A percentile compares a stretch with the other conserved stretches of the same genome.
phyloP scores from a whole-genome alignment of 306 rosid species.

The Lathyrus sativus region DNA sequence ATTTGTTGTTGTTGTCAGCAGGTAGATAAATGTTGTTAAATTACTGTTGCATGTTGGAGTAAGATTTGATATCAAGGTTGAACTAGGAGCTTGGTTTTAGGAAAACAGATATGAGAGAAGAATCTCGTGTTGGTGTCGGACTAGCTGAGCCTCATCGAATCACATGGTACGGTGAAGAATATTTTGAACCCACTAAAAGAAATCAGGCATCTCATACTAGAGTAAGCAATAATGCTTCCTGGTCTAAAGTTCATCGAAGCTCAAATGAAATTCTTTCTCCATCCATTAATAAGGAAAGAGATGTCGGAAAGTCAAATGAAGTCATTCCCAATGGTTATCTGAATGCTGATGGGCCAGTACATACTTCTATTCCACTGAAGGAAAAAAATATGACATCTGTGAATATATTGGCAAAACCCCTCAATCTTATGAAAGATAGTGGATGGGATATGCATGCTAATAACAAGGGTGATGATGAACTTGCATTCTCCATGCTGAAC shows the following conservation, averaged over 20 bases:
- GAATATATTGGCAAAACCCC: constrained; percentile 41
- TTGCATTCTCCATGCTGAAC: too few relatives aligned
- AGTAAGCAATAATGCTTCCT: constrained; percentile 52
- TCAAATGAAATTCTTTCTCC: constrained; percentile 52
- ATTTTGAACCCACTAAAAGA: constrained; percentile 47
- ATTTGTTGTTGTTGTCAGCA: too few relatives aligned
- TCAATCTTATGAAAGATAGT: constrained; percentile 47
- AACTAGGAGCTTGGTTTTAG: too few relatives aligned
- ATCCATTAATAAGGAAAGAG: constrained; percentile 54
- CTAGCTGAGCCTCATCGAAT: too few relatives aligned
- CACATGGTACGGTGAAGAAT: too few relatives aligned
- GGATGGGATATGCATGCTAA: constrained; percentile 59
- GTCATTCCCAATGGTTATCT: constrained; percentile 48
- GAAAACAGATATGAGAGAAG: too few relatives aligned
- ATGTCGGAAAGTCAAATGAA: constrained; percentile 53
- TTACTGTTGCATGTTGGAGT: too few relatives aligned
- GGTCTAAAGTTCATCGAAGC: constrained; percentile 56
- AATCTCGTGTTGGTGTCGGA: too few relatives aligned
- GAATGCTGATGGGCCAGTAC: constrained; percentile 41
- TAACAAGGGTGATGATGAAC: constrained; percentile 55
- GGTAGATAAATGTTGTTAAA: too few relatives aligned
- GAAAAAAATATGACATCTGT: constrained; percentile 48
- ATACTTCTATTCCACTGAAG: constrained; percentile 43
- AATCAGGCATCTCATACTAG: constrained; percentile 49
- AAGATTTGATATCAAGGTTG: too few relatives aligned